Evolutionary conservation across 208 protist genomes (phyloP).

Genomic region (Wallacemonas sp.): DNA sequence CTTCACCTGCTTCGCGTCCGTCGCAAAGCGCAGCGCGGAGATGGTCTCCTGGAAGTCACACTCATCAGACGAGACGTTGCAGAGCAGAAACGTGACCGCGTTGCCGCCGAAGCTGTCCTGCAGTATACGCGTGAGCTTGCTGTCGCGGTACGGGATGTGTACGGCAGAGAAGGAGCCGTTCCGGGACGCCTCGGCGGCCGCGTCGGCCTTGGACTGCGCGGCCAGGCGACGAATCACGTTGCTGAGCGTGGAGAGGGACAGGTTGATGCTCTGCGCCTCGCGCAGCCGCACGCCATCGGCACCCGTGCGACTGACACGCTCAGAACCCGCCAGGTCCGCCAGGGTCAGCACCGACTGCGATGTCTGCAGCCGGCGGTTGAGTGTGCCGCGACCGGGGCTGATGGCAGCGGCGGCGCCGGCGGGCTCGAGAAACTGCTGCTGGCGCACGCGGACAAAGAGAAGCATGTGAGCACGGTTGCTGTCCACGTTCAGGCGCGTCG

Average conservation of each 20-base stretch:
- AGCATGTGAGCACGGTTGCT: constrained; percentile 89
- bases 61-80: constrained; percentile 69
- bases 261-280: constrained; percentile 92
- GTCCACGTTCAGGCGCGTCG: constrained; percentile 81
- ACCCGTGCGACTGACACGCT: constrained; percentile 78
- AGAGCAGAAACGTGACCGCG: constrained; percentile 74
- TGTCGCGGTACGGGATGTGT: constrained; percentile 89
- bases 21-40: constrained; percentile 83
- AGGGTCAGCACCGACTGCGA: constrained; percentile 66
- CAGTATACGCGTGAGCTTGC: constrained; percentile 91
- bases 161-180: constrained; percentile 4
- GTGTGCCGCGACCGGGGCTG: not conserved
- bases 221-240: constrained; percentile 86
- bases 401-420: not conserved
- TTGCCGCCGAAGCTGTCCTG: constrained; percentile 83
- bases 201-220: constrained; percentile 8
- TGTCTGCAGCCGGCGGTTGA: constrained; percentile 1
- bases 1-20: constrained; percentile 50
- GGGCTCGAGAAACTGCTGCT: constrained; percentile 20
- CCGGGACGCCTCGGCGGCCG: not conserved
- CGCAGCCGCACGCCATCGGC: constrained; percentile 67
- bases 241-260: constrained; percentile 87
- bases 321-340: constrained; percentile 93
- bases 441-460: constrained; percentile 56
- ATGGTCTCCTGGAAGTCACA: constrained; percentile 66